These are phyloP conservation scores for Pinus tabuliformis DNA, from an alignment of 75 land plant genomes.

Conservation along the genomic window DNA sequence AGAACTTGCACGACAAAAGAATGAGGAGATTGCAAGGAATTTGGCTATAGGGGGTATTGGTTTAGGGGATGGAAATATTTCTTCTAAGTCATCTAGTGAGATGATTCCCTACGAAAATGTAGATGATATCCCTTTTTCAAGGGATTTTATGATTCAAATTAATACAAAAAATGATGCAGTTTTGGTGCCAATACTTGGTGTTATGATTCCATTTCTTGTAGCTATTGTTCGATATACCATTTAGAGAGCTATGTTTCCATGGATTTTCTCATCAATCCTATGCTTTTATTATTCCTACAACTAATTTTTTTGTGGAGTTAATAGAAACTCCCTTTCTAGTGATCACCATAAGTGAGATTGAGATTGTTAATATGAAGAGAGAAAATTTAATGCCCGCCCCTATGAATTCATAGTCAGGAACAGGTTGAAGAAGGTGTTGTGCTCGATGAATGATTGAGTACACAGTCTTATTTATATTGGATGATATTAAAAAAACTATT, in stretches of 20 bases:
- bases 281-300: conserved; percentile 81
- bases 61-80: conserved; percentile 52
- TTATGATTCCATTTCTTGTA: conserved; percentile 92
- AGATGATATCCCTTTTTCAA: conserved; percentile 44
- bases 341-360: conserved; percentile 83
- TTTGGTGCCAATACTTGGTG: conserved; percentile 76
- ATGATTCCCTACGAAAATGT: conserved; percentile 80
- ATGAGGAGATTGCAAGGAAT: conserved; percentile 83
- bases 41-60: conserved; percentile 45
- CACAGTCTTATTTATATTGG: no score
- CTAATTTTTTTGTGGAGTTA: conserved; percentile 68
- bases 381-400: no score
- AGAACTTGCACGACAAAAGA: conserved; percentile 82
- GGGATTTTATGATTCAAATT: conserved; percentile 82
- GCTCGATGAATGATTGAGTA: no score
- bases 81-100: conserved; percentile 40
- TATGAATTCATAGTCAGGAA: no score
- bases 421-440: no score
- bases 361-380: conserved; percentile 92
- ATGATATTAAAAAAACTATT: no score
- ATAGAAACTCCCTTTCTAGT: conserved; percentile 74
- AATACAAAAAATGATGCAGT: conserved; percentile 90
- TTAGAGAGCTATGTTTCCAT: conserved; percentile 92
- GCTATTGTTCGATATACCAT: conserved; percentile 82
- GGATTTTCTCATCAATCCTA: conserved; percentile 89